phyloP scores from a whole-genome alignment of 2,329 filamentous ascomycete species.

The Scleromitrula shiraiana region DNA sequence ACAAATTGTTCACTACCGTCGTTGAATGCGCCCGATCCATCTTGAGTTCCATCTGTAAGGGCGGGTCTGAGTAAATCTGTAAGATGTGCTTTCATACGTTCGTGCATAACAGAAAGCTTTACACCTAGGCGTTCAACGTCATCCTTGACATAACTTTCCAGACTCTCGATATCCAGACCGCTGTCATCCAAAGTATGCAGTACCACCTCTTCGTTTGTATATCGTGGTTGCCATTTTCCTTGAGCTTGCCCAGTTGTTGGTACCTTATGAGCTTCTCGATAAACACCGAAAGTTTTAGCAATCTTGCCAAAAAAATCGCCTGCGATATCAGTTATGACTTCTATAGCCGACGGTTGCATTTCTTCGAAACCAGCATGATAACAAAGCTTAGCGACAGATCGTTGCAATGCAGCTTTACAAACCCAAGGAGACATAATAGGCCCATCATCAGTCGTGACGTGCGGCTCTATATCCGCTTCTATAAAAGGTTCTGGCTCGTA shows the following conservation, averaged over 20 bases:
- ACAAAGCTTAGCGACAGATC: conserved; percentile 88
- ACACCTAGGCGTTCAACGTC: conserved; percentile 80
- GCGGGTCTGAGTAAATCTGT: conserved; percentile 90
- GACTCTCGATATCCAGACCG: conserved; percentile 69
- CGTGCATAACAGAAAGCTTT: conserved; percentile 78
- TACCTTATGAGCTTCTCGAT: conserved; percentile 74
- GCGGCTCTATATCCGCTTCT: conserved; percentile 79
- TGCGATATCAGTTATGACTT: conserved; percentile 82
- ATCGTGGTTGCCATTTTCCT: conserved; percentile 53
- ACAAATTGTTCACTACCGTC: conserved; percentile 97
- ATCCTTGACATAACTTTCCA: conserved; percentile 85
- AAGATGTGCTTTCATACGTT: conserved; percentile 88
- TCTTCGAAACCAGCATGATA: conserved; percentile 97
- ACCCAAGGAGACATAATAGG: conserved; percentile 79
- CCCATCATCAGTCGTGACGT: conserved; percentile 82
- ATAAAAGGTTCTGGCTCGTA: conserved; percentile 85
- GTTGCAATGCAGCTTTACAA: conserved; percentile 76
- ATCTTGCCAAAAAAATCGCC: conserved; percentile 86
- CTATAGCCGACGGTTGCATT: conserved; percentile 87
- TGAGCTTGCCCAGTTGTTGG: conserved; percentile 37
- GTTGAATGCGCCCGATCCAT: conserved; percentile 86
- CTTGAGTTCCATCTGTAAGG: conserved; percentile 68
- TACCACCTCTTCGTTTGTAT: conserved; percentile 76
- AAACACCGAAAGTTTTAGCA: conserved; percentile 69
- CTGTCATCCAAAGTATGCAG: conserved; percentile 80